Conservation (phyloP, 139 green algal species). For the Picochlorum sp. region DNA sequence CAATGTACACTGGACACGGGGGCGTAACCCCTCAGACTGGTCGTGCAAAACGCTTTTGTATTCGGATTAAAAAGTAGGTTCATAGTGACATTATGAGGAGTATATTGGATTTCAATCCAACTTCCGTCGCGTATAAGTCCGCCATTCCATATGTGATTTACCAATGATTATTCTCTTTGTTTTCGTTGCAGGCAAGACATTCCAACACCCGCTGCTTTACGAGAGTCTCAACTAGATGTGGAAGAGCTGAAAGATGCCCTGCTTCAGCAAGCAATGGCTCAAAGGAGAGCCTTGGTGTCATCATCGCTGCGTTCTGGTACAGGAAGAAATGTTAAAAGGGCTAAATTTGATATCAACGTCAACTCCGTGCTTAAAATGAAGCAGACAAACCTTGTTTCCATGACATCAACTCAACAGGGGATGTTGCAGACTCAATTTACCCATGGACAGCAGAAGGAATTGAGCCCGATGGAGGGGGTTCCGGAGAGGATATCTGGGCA, state of each 20-base stretch:
- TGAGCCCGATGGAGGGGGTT: not conserved
- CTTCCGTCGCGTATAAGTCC: no score
- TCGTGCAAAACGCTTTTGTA: conserved; percentile 1
- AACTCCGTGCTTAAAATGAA: not conserved
- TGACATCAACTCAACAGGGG: not conserved
- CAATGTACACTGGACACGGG: not conserved
- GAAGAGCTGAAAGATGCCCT: conserved; percentile 19
- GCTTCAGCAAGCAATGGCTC: conserved; percentile 14
- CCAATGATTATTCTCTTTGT: no score
- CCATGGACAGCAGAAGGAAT: not conserved
- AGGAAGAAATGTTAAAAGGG: not conserved
- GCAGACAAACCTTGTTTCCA: not conserved
- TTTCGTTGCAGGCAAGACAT: no score
- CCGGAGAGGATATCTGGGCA: not conserved
- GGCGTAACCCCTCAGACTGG: not conserved
- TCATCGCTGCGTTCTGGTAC: not conserved
- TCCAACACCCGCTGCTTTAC: not conserved
- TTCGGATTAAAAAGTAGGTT: conserved; percentile 3
- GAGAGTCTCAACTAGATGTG: conserved; percentile 5
- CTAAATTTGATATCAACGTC: not conserved
- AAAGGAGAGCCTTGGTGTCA: conserved; percentile 4
- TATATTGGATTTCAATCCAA: no score
- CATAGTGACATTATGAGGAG: no score
- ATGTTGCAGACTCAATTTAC: not conserved
- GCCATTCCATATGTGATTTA: no score